Evolutionary conservation across 1,284 basidiomycete genomes (phyloP).

Genomic region (Rhodotorula sp.): DNA sequence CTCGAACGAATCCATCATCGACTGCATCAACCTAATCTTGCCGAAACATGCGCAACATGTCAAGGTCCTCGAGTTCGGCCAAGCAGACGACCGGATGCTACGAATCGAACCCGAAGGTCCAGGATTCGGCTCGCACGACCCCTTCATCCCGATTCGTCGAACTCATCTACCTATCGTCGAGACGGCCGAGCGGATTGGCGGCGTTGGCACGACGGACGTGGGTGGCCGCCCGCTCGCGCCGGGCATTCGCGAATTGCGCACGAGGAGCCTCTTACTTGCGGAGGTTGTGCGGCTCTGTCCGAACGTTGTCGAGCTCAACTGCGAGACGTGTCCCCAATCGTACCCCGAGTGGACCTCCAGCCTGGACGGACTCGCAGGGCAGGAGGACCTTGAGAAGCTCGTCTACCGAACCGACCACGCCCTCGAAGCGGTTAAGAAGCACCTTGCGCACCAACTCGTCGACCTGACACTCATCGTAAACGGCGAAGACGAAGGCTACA

Average conservation of each 20-base stretch:
- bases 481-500: slow-evolving; percentile 11
- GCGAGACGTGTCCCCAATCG: slow-evolving; percentile 13
- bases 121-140: not conserved
- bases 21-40: slow-evolving; percentile 17
- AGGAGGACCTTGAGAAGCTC: not conserved
- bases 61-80: slow-evolving; percentile 18
- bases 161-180: not conserved
- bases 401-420: slow-evolving; percentile 18
- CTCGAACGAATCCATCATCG: slow-evolving; percentile 7
- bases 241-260: slow-evolving; percentile 2
- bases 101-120: not conserved
- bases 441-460: slow-evolving; percentile 1
- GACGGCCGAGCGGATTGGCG: not conserved
- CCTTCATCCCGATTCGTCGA: not conserved
- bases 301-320: slow-evolving; percentile 6
- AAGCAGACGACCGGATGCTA: slow-evolving; percentile 9
- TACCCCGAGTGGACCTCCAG: not conserved
- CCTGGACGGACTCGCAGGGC: too few species aligned
- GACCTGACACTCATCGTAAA: slow-evolving; percentile 20
- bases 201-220: not conserved
- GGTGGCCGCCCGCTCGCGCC: too few species aligned
- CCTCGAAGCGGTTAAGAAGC: not conserved
- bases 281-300: slow-evolving; percentile 16
- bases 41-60: slow-evolving; percentile 19
- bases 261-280: slow-evolving; percentile 13